These are phyloP conservation scores for Wallacemonas sp. DNA, from an alignment of 208 protist species.

Conservation along the genomic window DNA sequence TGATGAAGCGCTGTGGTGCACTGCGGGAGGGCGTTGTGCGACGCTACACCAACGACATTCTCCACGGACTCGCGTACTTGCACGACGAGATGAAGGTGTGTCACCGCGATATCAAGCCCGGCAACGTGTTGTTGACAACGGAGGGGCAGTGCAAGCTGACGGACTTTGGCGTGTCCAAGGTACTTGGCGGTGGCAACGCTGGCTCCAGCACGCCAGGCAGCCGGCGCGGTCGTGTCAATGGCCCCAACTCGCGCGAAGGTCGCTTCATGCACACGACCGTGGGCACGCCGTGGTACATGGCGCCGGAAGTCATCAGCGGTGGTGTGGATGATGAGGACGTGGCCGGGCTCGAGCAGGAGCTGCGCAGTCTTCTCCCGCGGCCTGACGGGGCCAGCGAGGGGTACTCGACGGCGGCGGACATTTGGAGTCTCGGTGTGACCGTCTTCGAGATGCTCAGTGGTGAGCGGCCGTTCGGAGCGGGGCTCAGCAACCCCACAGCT, in stretches of 20 bases:
- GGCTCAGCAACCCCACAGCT: conserved; percentile 58
- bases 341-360: conserved; percentile 3
- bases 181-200: conserved; percentile 30
- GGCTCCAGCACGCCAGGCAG: conserved; percentile 3
- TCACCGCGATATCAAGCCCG: conserved; percentile 92
- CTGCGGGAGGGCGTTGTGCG: conserved; percentile 77
- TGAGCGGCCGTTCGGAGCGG: conserved; percentile 61
- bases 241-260: not conserved
- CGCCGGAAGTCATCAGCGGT: conserved; percentile 86
- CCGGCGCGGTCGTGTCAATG: not conserved
- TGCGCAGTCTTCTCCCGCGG: conserved; percentile 1
- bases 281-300: conserved; percentile 93
- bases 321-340: conserved; percentile 44
- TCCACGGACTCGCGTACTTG: conserved; percentile 80
- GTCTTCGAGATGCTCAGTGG: conserved; percentile 88
- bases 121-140: conserved; percentile 87
- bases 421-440: conserved; percentile 86
- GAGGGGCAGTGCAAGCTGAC: conserved; percentile 86
- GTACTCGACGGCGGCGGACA: conserved; percentile 80
- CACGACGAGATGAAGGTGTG: conserved; percentile 80
- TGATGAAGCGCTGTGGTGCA: conserved; percentile 54
- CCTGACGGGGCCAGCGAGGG: conserved; percentile 23
- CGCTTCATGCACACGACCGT: conserved; percentile 71
- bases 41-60: conserved; percentile 73
- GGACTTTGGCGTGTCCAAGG: conserved; percentile 87